Evolutionary conservation across 2,329 filamentous ascomycete genomes (phyloP).

Genomic region (Dactylellina parvicollis): DNA sequence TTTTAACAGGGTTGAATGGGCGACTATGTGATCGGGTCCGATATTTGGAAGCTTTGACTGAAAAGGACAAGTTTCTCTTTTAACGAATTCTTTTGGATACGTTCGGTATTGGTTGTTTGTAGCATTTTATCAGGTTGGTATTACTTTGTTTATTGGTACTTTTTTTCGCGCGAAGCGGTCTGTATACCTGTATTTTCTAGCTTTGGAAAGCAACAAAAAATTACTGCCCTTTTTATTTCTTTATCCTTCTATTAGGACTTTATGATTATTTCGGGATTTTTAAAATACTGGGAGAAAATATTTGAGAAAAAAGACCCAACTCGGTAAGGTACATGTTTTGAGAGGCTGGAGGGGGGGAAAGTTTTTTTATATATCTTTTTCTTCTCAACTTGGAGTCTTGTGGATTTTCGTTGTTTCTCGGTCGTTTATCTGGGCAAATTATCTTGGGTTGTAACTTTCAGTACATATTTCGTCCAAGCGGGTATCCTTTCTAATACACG

Average conservation of each 20-base stretch:
- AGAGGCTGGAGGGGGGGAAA: no score
- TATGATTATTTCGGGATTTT: background rate
- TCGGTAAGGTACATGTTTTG: constrained; percentile 3
- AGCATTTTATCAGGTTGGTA: no score
- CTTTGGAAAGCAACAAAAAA: background rate
- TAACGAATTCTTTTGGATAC: background rate
- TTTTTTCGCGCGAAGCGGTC: no score
- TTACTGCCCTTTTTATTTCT: background rate
- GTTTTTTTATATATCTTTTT: background rate
- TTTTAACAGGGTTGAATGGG: constrained; percentile 3
- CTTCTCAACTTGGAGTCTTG: background rate
- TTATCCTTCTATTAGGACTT: background rate
- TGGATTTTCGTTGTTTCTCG: background rate
- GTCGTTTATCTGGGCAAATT: no score
- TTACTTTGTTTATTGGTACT: no score
- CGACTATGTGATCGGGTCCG: background rate
- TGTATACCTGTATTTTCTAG: background rate
- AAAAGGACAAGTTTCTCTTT: background rate
- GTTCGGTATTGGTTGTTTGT: background rate
- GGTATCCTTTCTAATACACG: no score
- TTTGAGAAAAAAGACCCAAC: background rate
- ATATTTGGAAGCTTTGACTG: background rate
- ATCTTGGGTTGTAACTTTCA: no score
- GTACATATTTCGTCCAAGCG: no score
- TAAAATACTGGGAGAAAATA: no score